Base-by-base conservation (phyloP, 306 rosid genomes). In the Comarum palustre region DNA sequence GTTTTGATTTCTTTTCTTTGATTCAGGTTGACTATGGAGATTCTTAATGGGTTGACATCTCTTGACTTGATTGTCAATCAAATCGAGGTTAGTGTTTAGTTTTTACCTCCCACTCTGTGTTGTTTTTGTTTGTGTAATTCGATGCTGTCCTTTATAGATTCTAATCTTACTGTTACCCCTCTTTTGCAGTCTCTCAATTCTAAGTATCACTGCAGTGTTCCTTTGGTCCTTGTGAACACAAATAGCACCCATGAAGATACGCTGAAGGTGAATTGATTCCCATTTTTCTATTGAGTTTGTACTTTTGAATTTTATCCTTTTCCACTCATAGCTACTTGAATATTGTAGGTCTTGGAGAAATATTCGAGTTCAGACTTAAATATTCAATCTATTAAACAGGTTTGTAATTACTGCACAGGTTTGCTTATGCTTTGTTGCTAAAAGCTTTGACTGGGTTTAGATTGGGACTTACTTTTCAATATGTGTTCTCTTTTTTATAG, bases 181-280 rank as follows among this genome's bases (percentile, higher is more conserved):
- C 13, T 8, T 60, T 59, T 84, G 74, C 71, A 91, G 97, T 73
- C 77, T 58, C 86, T 88, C 59, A 80, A 86, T 73, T 74, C 82
- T 63, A 81, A 84, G 82, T 91, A 82, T 68, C 84, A 85, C 50
- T 81, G 86, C 85, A 83, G 62, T 17, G 83, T 89, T 77, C 97
- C 95, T 17, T 71, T 91, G 84, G 66, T 87, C 72, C 81, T 88
- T 75, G 67, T 87, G 72, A 75, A 87, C 80, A 45, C 87, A 61
- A 69, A 57, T 52, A 82, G 77, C 45, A 81, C 85, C 59, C 86
- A 89, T 13, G 84, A 85, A 58, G 79, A 79, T 76, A 85, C 80
- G 0, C 16, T 34, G 80, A 87, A 89, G 92, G 97, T 89, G 74
- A 78, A 41, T 61, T 79, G 34, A 34, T 68, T 82, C 65, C 31